A percentile compares a stretch with the other conserved stretches of the same genome.
phyloP scores from a whole-genome alignment of 345 rosid genomes.

The Aurinia saxatilis region DNA sequence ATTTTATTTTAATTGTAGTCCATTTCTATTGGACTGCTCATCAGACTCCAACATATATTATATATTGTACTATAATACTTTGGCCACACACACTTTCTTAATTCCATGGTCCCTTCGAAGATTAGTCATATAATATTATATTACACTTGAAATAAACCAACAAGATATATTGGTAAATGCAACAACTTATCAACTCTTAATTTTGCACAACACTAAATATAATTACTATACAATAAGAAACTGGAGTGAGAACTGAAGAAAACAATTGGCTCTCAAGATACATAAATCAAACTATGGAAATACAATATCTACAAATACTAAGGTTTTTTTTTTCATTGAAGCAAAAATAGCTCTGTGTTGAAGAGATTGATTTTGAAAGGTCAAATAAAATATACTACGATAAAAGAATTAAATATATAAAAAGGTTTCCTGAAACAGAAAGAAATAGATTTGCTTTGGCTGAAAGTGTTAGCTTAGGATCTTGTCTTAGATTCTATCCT shows the following conservation, averaged over 20 bases:
- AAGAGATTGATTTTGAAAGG: neutral
- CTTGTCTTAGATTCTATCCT: slow-evolving; percentile 33
- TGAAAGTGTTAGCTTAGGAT: slow-evolving; percentile 36
- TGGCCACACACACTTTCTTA: slow-evolving; percentile 11
- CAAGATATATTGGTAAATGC: slow-evolving; percentile 2
- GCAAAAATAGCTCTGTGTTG: neutral
- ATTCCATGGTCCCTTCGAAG: slow-evolving; percentile 17
- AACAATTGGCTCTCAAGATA: neutral
- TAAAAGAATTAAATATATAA: slow-evolving; percentile 1
- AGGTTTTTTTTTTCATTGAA: neutral
- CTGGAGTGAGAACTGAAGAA: neutral
- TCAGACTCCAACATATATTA: slow-evolving; percentile 19
- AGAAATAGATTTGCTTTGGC: slow-evolving; percentile 31
- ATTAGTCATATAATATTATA: slow-evolving; percentile 2
- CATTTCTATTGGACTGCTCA: slow-evolving; percentile 28
- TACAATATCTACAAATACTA: neutral
- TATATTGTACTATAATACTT: slow-evolving; percentile 17
- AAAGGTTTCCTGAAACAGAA: slow-evolving; percentile 22
- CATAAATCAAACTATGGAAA: neutral
- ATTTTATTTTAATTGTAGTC: neutral
- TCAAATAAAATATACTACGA: neutral
- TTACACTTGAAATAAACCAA: neutral
- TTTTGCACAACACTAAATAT: neutral
- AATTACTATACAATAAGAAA: neutral
- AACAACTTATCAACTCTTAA: slow-evolving; percentile 3